A percentile compares a stretch with the other conserved stretches of the same genome.
Conservation (phyloP, 2,329 filamentous ascomycete genomes). For the Fusarium sublunatum region DNA sequence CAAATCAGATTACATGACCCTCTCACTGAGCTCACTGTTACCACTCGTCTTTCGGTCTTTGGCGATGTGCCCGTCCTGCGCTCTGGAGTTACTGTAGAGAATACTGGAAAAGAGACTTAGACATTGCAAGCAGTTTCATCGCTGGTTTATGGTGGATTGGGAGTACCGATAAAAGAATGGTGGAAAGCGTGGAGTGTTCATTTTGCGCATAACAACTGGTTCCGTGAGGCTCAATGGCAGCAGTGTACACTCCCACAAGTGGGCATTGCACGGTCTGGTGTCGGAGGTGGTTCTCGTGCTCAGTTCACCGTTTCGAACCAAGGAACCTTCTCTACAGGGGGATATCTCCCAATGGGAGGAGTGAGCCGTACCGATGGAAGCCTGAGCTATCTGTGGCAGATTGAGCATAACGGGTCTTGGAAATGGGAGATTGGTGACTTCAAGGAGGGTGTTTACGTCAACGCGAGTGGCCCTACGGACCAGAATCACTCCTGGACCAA, state of each 20-base stretch:
- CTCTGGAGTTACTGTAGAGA: neutral
- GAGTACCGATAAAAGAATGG: neutral
- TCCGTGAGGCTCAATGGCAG: constrained; percentile 7
- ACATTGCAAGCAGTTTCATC: neutral
- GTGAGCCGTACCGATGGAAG: constrained; percentile 34
- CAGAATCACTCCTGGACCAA: constrained; percentile 47
- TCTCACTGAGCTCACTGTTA: neutral
- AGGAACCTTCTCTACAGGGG: constrained; percentile 47
- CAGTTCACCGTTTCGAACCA: constrained; percentile 37
- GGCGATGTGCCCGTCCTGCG: neutral
- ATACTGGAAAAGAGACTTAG: neutral
- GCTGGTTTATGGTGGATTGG: neutral
- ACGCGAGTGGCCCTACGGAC: constrained; percentile 43
- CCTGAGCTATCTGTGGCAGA: constrained; percentile 51
- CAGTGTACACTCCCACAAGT: neutral
- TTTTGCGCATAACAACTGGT: constrained; percentile 2
- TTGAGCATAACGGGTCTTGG: constrained; percentile 53
- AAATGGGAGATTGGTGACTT: constrained; percentile 52
- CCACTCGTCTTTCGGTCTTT: neutral
- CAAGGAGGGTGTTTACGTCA: constrained; percentile 49
- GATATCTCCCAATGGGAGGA: constrained; percentile 48
- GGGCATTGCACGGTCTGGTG: constrained; percentile 1
- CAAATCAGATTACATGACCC: neutral
- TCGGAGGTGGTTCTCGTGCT: constrained; percentile 36
- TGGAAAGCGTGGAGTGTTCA: neutral